phyloP scores from a whole-genome alignment of 805 yeast species.

The Starmerella bacillaris region DNA sequence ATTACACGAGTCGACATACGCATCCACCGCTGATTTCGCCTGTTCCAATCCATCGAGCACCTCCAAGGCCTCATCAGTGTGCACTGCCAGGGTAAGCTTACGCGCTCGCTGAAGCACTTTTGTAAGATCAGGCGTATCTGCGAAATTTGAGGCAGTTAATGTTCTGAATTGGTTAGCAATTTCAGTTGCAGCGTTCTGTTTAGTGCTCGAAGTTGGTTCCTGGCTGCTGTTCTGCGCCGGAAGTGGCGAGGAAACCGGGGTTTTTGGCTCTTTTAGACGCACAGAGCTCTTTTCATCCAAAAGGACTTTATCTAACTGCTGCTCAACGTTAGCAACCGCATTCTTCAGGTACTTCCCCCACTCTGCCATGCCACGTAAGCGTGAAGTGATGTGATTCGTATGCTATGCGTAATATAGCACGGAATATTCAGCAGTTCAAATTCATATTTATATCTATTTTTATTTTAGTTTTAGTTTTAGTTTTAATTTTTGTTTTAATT shows the following conservation, averaged over 20 bases:
- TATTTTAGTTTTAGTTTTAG: too few species aligned
- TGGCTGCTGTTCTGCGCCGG: constrained; percentile 25
- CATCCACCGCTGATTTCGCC: background rate
- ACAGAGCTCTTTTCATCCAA: constrained; percentile 13
- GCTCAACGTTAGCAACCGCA: constrained; percentile 29
- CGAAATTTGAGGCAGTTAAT: constrained; percentile 35
- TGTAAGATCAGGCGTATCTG: constrained; percentile 31
- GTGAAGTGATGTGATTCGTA: background rate
- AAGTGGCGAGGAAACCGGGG: background rate
- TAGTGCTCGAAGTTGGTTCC: too few species aligned
- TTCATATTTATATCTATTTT: too few species aligned
- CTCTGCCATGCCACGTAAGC: constrained; percentile 13
- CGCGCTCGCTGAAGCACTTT: constrained; percentile 4
- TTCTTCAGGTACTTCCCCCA: constrained; percentile 23
- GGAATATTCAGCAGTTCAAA: too few species aligned
- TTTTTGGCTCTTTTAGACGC: background rate
- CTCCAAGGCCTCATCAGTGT: constrained; percentile 7
- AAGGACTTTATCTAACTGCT: constrained; percentile 25
- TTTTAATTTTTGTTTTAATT: too few species aligned
- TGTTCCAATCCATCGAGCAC: constrained; percentile 11
- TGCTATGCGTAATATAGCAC: too few species aligned
- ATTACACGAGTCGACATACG: constrained; percentile 2
- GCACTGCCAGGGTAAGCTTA: constrained; percentile 8
- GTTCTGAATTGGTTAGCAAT: too few species aligned
- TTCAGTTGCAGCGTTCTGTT: too few species aligned